These are phyloP conservation scores for Ophiostoma ips DNA, from an alignment of 2,329 filamentous ascomycete genomes.

Conservation along the genomic window DNA sequence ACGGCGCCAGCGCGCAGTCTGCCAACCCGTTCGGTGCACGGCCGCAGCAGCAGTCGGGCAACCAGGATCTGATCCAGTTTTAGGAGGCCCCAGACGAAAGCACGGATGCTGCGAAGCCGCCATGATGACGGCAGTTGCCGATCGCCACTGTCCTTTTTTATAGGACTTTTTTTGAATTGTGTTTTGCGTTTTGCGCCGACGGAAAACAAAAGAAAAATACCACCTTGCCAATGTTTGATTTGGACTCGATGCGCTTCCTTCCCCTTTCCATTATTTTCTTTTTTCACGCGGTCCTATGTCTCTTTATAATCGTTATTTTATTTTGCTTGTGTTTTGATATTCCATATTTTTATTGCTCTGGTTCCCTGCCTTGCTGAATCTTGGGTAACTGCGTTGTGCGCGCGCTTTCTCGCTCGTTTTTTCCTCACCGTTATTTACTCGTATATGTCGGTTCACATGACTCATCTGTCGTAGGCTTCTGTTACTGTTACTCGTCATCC, in stretches of 20 bases:
- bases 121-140: too few species aligned
- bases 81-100: constrained; percentile 21
- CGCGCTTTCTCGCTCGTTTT: neutral
- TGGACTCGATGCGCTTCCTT: neutral
- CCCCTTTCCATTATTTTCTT: neutral
- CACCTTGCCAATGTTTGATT: neutral
- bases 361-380: neutral
- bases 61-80: constrained; percentile 45
- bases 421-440: neutral
- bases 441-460: too few species aligned
- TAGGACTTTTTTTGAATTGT: too few species aligned
- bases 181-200: too few species aligned
- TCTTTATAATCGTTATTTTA: too few species aligned
- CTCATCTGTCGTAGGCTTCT: too few species aligned
- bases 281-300: neutral
- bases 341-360: neutral
- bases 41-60: constrained; percentile 33
- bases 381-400: constrained; percentile 7
- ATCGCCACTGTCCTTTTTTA: too few species aligned
- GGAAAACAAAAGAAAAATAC: neutral
- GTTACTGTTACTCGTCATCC: too few species aligned
- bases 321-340: neutral
- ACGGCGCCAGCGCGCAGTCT: constrained; percentile 34
- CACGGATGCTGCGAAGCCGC: neutral
- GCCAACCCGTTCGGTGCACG: constrained; percentile 47